Conservation (phyloP, 305 asterid species). For the Lippia alba region DNA sequence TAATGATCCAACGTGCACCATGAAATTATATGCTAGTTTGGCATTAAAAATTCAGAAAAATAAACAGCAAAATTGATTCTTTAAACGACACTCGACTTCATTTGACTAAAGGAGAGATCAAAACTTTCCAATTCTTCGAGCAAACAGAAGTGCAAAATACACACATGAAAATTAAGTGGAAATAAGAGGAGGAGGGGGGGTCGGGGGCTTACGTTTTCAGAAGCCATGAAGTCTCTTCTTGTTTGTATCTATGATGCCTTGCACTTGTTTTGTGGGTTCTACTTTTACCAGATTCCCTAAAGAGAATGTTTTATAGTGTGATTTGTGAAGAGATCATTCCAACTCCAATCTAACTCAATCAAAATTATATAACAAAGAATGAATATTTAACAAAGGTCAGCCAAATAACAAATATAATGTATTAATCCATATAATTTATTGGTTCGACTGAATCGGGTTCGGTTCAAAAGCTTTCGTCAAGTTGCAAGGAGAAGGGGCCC, state of each 20-base stretch:
- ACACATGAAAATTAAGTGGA: not conserved
- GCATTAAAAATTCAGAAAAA: not conserved
- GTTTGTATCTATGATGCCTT: not conserved
- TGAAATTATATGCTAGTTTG: not conserved
- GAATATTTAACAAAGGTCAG: no score
- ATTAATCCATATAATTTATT: not conserved
- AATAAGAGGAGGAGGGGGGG: no score
- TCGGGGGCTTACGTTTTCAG: conserved; percentile 20
- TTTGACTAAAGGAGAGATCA: not conserved
- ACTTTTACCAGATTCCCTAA: no score
- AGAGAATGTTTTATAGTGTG: no score
- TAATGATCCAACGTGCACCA: not conserved
- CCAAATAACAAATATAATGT: no score
- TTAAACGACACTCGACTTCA: not conserved
- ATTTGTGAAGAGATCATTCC: no score
- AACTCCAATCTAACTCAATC: no score
- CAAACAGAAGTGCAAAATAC: not conserved
- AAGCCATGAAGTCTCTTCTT: conserved; percentile 10
- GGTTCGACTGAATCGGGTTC: no score
- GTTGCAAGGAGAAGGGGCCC: not conserved
- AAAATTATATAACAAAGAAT: no score
- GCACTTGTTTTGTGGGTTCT: no score
- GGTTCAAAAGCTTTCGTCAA: not conserved
- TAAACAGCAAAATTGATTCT: not conserved
- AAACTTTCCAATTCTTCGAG: not conserved